Evolutionary conservation across 1,284 basidiomycete genomes (phyloP).

Genomic region (Austroboletus olivaceoglutinosus): DNA sequence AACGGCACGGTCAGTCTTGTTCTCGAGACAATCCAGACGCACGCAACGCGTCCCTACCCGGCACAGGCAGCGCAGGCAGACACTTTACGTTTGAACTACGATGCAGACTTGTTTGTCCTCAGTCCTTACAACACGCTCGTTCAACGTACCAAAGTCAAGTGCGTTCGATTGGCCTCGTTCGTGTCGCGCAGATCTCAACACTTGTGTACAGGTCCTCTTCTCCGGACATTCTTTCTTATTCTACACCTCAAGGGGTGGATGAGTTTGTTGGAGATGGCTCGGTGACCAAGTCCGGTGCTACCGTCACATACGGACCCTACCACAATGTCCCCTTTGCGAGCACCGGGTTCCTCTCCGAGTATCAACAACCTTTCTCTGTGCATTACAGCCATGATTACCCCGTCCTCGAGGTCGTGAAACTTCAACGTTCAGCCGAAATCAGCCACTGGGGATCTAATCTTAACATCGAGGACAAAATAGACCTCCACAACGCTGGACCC

Average conservation of each 20-base stretch:
- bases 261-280: conserved; percentile 54
- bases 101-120: conserved; percentile 71
- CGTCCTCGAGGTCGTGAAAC: conserved; percentile 70
- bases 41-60: conserved; percentile 77
- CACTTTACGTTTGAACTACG: conserved; percentile 79
- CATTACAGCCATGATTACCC: conserved; percentile 85
- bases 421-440: conserved; percentile 83
- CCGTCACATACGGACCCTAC: conserved; percentile 88
- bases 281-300: conserved; percentile 75
- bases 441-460: conserved; percentile 97
- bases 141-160: conserved; percentile 87
- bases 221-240: conserved; percentile 68
- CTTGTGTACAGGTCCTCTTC: conserved; percentile 53
- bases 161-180: conserved; percentile 26
- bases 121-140: conserved; percentile 81
- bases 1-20: conserved; percentile 71
- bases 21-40: conserved; percentile 72
- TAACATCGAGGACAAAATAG: conserved; percentile 88
- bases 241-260: conserved; percentile 56
- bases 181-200: conserved; percentile 3
- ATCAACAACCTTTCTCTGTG: conserved; percentile 67
- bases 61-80: conserved; percentile 72
- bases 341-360: conserved; percentile 51
- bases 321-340: conserved; percentile 63
- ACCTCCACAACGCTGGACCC: conserved; percentile 86